Conservation (phyloP, 2,329 filamentous ascomycete genomes). For the Phialemonium atrogriseum region DNA sequence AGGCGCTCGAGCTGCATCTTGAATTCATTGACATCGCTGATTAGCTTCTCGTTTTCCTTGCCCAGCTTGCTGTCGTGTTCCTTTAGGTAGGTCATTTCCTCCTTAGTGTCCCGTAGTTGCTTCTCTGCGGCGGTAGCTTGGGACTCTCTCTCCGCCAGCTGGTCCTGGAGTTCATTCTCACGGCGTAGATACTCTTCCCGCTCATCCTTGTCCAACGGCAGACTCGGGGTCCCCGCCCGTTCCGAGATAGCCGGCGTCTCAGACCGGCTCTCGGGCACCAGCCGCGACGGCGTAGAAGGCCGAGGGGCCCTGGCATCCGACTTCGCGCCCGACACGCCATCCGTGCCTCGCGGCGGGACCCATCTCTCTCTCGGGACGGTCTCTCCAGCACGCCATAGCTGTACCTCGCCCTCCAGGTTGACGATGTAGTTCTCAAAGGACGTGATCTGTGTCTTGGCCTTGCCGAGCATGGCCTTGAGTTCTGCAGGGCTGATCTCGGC, state of each 20-base stretch:
- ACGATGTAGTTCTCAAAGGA: constrained; percentile 83
- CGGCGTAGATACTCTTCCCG: constrained; percentile 89
- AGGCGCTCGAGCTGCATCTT: constrained; percentile 96
- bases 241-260: constrained; percentile 65
- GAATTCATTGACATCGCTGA: constrained; percentile 79
- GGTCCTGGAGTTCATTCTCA: constrained; percentile 95
- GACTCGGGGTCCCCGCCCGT: constrained; percentile 75
- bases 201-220: constrained; percentile 91
- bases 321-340: constrained; percentile 37
- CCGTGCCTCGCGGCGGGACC: constrained; percentile 57
- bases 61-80: constrained; percentile 76
- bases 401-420: constrained; percentile 75
- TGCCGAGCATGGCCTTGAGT: constrained; percentile 86
- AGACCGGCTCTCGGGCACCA: constrained; percentile 48
- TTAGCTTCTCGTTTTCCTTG: constrained; percentile 85
- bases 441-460: constrained; percentile 81
- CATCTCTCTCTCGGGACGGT: constrained; percentile 82
- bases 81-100: constrained; percentile 77
- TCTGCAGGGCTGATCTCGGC: constrained; percentile 93
- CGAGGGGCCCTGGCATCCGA: constrained; percentile 36
- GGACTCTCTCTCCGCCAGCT: constrained; percentile 86
- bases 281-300: constrained; percentile 44
- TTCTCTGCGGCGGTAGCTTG: constrained; percentile 73
- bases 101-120: constrained; percentile 70
- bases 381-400: constrained; percentile 81